These are phyloP conservation scores for Penicillium taxi DNA, from an alignment of 495 filamentous ascomycete species.

Conservation along the genomic window DNA sequence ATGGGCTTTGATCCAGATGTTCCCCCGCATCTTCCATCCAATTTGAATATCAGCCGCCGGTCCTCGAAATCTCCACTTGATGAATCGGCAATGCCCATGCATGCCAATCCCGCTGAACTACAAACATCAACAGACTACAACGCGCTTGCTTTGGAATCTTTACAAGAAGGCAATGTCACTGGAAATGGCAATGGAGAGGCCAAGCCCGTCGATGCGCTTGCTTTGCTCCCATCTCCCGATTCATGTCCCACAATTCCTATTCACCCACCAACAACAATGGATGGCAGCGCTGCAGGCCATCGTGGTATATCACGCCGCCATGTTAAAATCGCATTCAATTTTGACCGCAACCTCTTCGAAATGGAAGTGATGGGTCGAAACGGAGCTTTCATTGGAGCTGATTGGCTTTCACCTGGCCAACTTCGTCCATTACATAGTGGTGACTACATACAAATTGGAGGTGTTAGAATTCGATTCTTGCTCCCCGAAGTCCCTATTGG, in stretches of 20 bases:
- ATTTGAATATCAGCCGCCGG: constrained; percentile 35
- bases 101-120: constrained; percentile 39
- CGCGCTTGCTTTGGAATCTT: constrained; percentile 40
- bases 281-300: constrained; percentile 52
- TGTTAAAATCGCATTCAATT: constrained; percentile 75
- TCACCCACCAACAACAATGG: constrained; percentile 61
- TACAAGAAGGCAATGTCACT: constrained; percentile 34
- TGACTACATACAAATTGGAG: constrained; percentile 69
- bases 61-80: constrained; percentile 42
- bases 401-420: constrained; percentile 53
- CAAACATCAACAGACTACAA: constrained; percentile 36
- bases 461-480: constrained; percentile 63
- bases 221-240: constrained; percentile 41
- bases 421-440: constrained; percentile 62
- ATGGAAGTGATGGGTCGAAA: constrained; percentile 77
- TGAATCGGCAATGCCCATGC: constrained; percentile 30
- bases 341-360: constrained; percentile 64
- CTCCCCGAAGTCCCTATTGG: constrained; percentile 65
- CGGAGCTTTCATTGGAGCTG: constrained; percentile 74
- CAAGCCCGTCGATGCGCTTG: constrained; percentile 34
- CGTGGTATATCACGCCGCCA: constrained; percentile 77
- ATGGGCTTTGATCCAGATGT: constrained; percentile 48
- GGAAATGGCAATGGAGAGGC: constrained; percentile 30
- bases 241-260: constrained; percentile 72
- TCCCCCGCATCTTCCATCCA: constrained; percentile 32